These are phyloP conservation scores for Hypocreales sp. DNA, from an alignment of 2,329 filamentous ascomycete species.

Conservation along the genomic window DNA sequence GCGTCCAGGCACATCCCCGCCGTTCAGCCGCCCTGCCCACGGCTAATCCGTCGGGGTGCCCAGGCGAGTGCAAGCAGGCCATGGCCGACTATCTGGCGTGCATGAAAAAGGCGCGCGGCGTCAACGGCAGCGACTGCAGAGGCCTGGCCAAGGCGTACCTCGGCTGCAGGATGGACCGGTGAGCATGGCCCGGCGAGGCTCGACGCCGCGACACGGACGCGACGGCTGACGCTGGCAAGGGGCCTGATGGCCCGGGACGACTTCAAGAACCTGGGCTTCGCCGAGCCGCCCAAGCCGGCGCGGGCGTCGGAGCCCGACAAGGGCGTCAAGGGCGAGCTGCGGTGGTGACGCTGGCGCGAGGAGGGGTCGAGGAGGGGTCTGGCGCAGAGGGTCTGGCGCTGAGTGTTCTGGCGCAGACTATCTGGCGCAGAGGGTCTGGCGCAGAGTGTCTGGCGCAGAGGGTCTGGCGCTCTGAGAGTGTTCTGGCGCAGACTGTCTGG, in stretches of 20 bases:
- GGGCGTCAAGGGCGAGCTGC: conserved; percentile 20
- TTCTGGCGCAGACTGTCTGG: too few species aligned
- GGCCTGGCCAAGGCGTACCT: conserved; percentile 78
- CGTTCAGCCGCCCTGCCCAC: neutral
- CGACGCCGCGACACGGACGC: neutral
- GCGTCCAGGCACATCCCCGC: conserved; percentile 6
- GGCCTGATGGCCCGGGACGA: conserved; percentile 95
- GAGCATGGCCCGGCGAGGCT: conserved; percentile 14
- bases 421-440: too few species aligned
- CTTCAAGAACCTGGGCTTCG: conserved; percentile 82
- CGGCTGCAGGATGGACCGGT: conserved; percentile 89
- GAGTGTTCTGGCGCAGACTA: too few species aligned
- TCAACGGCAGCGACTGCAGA: conserved; percentile 78
- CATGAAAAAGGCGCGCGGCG: conserved; percentile 67
- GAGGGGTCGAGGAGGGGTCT: neutral
- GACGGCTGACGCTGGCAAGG: conserved; percentile 24
- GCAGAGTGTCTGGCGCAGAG: too few species aligned
- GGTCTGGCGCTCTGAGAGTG: too few species aligned
- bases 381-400: too few species aligned
- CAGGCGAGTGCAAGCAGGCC: conserved; percentile 83
- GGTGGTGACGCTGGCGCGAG: conserved; percentile 12
- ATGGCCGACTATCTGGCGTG: conserved; percentile 79
- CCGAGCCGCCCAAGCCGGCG: conserved; percentile 6
- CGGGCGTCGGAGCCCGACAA: conserved; percentile 14
- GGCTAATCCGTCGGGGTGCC: neutral